Conservation (phyloP, 371 early-diverging fungal species). For the Mucor plumbeus region DNA sequence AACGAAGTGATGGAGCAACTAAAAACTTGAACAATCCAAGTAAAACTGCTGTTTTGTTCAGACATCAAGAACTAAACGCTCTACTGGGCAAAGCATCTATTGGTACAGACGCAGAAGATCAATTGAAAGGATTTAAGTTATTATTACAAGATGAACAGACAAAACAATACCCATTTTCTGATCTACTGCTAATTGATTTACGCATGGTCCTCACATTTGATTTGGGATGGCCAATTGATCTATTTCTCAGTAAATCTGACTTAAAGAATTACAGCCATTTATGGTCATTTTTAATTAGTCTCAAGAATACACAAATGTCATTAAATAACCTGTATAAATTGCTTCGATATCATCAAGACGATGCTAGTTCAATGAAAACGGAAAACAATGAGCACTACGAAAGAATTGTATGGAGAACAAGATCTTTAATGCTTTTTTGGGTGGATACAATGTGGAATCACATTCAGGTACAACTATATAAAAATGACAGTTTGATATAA, state of each 20-base stretch:
- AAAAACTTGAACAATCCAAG: background rate
- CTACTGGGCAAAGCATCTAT: conserved; percentile 56
- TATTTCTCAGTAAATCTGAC: conserved; percentile 68
- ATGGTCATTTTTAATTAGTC: conserved; percentile 66
- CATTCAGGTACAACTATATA: conserved; percentile 60
- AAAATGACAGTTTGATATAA: background rate
- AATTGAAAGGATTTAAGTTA: conserved; percentile 33
- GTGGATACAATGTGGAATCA: conserved; percentile 78
- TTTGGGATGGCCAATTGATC: conserved; percentile 77
- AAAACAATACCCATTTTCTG: conserved; percentile 46
- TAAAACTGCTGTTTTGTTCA: conserved; percentile 39
- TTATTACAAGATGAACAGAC: conserved; percentile 24
- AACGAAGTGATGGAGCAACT: background rate
- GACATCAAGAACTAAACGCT: conserved; percentile 65
- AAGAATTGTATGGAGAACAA: conserved; percentile 55
- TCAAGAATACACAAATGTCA: conserved; percentile 52
- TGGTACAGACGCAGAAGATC: conserved; percentile 41
- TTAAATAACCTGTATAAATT: conserved; percentile 36
- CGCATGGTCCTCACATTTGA: conserved; percentile 65
- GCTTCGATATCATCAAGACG: conserved; percentile 17
- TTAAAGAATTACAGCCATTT: conserved; percentile 61
- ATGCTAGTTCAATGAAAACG: background rate
- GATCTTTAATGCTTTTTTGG: conserved; percentile 74
- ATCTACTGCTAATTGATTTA: conserved; percentile 53
- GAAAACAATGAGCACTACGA: conserved; percentile 26